Conservation (phyloP, 2,329 filamentous ascomycete species). For the Mycosphaerella arachidis region DNA sequence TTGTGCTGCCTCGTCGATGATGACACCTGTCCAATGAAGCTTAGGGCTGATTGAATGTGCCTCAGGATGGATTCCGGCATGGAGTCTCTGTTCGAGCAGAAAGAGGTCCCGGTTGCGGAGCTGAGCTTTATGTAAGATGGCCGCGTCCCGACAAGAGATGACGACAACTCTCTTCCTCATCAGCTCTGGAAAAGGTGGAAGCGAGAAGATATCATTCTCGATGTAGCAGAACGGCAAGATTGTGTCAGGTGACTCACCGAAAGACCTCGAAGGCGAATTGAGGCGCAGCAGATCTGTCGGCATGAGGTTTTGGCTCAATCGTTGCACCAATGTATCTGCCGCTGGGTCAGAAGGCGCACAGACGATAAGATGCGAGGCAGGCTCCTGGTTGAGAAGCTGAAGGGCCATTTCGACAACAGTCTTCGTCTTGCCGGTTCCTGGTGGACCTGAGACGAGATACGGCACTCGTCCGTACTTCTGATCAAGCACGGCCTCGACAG, state of each 20-base stretch:
- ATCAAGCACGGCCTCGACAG: slow-evolving; percentile 40
- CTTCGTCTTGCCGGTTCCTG: slow-evolving; percentile 52
- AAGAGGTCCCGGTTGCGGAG: slow-evolving; percentile 24
- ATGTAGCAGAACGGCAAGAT: slow-evolving; percentile 24
- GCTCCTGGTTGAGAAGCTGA: slow-evolving; percentile 15
- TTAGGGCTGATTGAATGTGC: not conserved
- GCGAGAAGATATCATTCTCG: slow-evolving; percentile 22
- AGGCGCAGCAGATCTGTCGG: slow-evolving; percentile 22
- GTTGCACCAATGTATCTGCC: slow-evolving; percentile 22
- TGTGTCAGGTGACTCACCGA: slow-evolving; percentile 24
- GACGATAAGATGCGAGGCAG: slow-evolving; percentile 18
- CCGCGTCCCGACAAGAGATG: slow-evolving; percentile 23
- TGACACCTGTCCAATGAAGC: slow-evolving; percentile 23
- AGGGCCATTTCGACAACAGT: slow-evolving; percentile 45
- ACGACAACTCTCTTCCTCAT: slow-evolving; percentile 24
- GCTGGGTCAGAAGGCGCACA: slow-evolving; percentile 28
- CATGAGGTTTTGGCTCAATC: slow-evolving; percentile 17
- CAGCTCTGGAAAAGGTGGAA: slow-evolving; percentile 20
- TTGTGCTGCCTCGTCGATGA: slow-evolving; percentile 29
- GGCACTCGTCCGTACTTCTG: slow-evolving; percentile 43
- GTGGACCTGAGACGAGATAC: slow-evolving; percentile 47
- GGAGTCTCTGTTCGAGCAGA: slow-evolving; percentile 15
- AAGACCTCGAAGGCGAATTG: slow-evolving; percentile 23
- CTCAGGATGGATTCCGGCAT: slow-evolving; percentile 16
- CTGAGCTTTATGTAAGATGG: slow-evolving; percentile 20